Base-by-base conservation (phyloP, 768 basidiomycete genomes). In the Suillus occidentalis region DNA sequence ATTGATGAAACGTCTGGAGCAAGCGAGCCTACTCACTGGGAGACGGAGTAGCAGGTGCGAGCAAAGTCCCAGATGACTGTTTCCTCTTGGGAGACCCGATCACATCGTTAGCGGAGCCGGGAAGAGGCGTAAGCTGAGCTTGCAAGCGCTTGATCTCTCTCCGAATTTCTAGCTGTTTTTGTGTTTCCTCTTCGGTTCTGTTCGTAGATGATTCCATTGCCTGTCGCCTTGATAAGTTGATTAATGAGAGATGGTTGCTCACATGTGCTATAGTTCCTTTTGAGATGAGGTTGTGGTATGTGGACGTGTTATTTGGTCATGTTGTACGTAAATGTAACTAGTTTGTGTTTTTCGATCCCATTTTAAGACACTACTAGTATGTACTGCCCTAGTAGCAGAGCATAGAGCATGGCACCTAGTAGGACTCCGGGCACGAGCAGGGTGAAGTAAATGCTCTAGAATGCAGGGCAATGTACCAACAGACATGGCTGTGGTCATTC, bases 11-110 rank as follows among this genome's bases (percentile, higher is more conserved):
- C 47, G 1, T 16, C 37, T 43, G 37, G 42, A 63, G 62, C 22
- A 28, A 22, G 14, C 22, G n/a, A 40, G 40, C 18, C 49, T n/a
- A 74, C 82, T 73, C 68, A 91, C 89, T 89, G 5, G 88, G 88
- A 42, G 91, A 90, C 10, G 91, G 91, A 1, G 83, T 86, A 1
- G 78, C 75, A 9, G 84, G 84, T 1, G 79, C 84, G 0, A 83
- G 69, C 16, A 84, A 70, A 3, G 76, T 73, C 4, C 78, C 65
- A 10, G 81, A 77, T 13, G 68, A 68, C 52, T 75, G 76, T 73
- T 83, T 87, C 65, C 84, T 78, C 73, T 86, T 85, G 10, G 84
- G 83, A 7, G 84, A 81, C 25, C 69, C 70, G 4, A 77, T 77
- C 36, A 63, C 65, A 49, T 57, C 60, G 63, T 60, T 49, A 53